Conservation (phyloP, 805 yeast species). For the Clavispora asparagi region DNA sequence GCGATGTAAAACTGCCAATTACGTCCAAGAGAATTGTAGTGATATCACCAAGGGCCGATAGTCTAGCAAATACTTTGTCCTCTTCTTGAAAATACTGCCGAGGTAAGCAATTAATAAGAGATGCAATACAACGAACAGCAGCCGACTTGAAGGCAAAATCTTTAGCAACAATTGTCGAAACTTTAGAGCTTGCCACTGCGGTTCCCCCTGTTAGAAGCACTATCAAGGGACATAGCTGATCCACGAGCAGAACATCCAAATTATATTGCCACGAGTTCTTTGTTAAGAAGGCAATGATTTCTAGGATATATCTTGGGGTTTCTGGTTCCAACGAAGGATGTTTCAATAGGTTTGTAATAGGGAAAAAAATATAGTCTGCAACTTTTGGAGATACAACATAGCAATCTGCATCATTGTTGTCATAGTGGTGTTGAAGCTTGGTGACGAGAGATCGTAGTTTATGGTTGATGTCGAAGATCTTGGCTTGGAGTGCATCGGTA, state of each 20-base stretch:
- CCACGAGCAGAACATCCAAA: conserved; percentile 20
- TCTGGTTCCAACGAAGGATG: conserved; percentile 18
- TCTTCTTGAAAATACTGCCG: conserved; percentile 12
- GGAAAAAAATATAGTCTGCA: conserved; percentile 40
- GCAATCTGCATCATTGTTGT: neutral
- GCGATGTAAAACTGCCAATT: conserved; percentile 4
- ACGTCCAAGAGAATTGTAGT: conserved; percentile 21
- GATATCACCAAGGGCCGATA: conserved; percentile 26
- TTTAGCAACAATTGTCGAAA: conserved; percentile 3
- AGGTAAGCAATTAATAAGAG: conserved; percentile 16
- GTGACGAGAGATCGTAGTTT: neutral
- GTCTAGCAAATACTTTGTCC: conserved; percentile 12
- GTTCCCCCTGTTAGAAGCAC: conserved; percentile 19
- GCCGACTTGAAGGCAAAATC: conserved; percentile 15
- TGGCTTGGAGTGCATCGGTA: conserved; percentile 1
- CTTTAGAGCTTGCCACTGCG: conserved; percentile 1
- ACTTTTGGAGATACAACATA: conserved; percentile 26
- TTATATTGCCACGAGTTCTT: conserved; percentile 26
- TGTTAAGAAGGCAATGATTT: conserved; percentile 25
- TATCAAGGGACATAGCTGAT: conserved; percentile 32
- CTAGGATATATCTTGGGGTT: conserved; percentile 19
- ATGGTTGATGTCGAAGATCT: conserved; percentile 1
- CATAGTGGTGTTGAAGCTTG: conserved; percentile 13
- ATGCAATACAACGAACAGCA: conserved; percentile 11
- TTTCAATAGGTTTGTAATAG: conserved; percentile 30